Evolutionary conservation across 805 yeast species (phyloP), one percentile per base, ranked within the genome.

Genomic region (Komagataella populi): DNA sequence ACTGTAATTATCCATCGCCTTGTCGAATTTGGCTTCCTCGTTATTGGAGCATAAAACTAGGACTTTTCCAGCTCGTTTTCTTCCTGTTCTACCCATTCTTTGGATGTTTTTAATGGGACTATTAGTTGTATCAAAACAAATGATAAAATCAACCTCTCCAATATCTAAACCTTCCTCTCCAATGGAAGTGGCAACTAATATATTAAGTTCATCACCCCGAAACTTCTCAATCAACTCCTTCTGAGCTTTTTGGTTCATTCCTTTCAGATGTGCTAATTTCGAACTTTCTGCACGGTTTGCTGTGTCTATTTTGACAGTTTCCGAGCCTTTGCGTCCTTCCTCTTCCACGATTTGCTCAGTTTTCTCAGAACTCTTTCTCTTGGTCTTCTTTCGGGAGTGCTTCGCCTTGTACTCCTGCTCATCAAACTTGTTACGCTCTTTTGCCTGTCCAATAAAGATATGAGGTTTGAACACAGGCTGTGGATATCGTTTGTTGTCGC

Each of bases 161-260:
- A 93, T 95, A 70, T 93, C 99, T 56, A 93, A 73, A 47, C 99
- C 99, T 71, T 93, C 99, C 64, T 93, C 99, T 48, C 98, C 99
- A 61, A 93, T 91, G 0, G 96, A 89, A 0, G 99, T 93, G 4
- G 98, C 96, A 5, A 93, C 96, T 18, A 93, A 68, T 6, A 87
- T 80, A 61, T 93, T 95, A 59, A 78, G 78, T 1, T 66, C 71
- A 6, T 96, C 96, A 0, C 65, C 60, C 59, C 83, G 86, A 67
- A 93, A 93, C 52, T 81, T 72, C 30, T 75, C 74, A 24, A 93
- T 83, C 8, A 87, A 75, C 52, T 82, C 83, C 57, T 87, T 88
- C 60, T 93, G 99, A 47, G 78, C 74, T 59, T 85, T 86, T 60
- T 93, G 99, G 44, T 79, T 81, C 98, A 93, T 91, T 6, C 98